phyloP scores from a whole-genome alignment of 257 asterid species.

The Echites panduratus region DNA sequence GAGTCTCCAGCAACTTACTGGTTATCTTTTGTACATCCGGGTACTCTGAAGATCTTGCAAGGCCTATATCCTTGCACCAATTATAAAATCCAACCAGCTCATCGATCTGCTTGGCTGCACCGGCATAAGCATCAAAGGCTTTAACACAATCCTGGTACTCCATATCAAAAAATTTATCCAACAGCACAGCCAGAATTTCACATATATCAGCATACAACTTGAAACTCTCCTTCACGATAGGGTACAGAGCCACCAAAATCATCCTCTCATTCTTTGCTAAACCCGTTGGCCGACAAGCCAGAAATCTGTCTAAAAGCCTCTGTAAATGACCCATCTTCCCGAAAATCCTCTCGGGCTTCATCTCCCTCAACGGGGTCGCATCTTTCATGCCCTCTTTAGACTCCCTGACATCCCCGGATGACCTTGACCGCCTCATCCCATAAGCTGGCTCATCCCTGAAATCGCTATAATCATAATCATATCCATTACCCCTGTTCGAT shows the following conservation, averaged over 20 bases:
- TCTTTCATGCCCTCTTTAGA: conserved; percentile 40
- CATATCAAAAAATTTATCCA: conserved; percentile 75
- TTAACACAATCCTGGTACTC: conserved; percentile 69
- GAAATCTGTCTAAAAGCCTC: conserved; percentile 63
- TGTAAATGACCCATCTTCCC: conserved; percentile 77
- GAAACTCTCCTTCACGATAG: conserved; percentile 60
- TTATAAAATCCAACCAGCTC: conserved; percentile 55
- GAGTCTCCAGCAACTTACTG: conserved; percentile 61
- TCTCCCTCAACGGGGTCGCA: conserved; percentile 63
- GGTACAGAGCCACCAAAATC: conserved; percentile 61
- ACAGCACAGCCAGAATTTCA: conserved; percentile 63
- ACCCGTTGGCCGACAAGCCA: conserved; percentile 65
- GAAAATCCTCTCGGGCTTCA: conserved; percentile 57
- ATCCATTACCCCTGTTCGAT: conserved; percentile 33
- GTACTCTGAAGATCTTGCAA: conserved; percentile 60
- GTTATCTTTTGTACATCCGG: conserved; percentile 74
- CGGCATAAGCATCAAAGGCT: conserved; percentile 59
- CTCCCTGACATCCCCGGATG: conserved; percentile 61
- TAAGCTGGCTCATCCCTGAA: conserved; percentile 36
- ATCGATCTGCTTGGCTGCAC: conserved; percentile 68
- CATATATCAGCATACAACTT: conserved; percentile 72
- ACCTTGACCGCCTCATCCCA: conserved; percentile 65
- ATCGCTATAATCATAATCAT: conserved; percentile 49
- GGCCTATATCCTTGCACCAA: conserved; percentile 78
- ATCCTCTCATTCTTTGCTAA: conserved; percentile 70